A percentile compares a stretch with the other conserved stretches of the same genome.
These are phyloP conservation scores for Chytridium lagenaria DNA, from an alignment of 371 early-diverging fungal species.

Conservation along the genomic window DNA sequence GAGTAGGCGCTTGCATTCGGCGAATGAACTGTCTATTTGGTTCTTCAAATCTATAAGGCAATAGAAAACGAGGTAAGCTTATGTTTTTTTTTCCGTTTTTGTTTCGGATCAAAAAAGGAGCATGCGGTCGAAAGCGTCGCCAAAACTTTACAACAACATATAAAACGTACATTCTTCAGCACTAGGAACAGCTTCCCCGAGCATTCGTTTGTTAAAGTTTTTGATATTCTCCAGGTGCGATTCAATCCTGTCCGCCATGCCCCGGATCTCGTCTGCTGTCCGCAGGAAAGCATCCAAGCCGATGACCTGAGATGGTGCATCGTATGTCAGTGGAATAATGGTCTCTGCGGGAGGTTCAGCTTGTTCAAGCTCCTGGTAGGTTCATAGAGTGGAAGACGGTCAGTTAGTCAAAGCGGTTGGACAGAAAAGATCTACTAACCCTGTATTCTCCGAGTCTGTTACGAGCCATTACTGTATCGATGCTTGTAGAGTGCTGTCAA, in stretches of 20 bases:
- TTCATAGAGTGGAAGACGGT: background rate
- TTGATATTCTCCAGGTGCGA: background rate
- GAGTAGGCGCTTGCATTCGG: background rate
- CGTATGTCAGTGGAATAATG: background rate
- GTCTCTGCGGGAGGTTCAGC: background rate
- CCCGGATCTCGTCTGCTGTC: background rate
- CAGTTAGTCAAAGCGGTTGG: background rate
- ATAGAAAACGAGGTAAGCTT: too few species aligned
- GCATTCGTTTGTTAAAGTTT: background rate
- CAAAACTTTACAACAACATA: too few species aligned
- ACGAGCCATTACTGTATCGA: slow-evolving; percentile 12
- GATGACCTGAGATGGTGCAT: background rate
- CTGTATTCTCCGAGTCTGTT: slow-evolving; percentile 15
- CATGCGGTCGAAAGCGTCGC: background rate
- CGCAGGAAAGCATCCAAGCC: slow-evolving; percentile 7
- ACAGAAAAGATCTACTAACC: background rate
- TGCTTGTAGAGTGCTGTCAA: too few species aligned
- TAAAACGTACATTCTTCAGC: slow-evolving; percentile 7
- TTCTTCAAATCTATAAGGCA: background rate
- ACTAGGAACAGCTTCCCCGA: background rate
- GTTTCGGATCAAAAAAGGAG: too few species aligned
- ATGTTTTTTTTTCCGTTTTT: too few species aligned
- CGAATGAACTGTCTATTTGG: background rate
- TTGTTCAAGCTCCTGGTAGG: background rate
- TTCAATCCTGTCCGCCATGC: background rate